phyloP scores from a whole-genome alignment of 2,329 filamentous ascomycete species.

The Falciphora oryzae region DNA sequence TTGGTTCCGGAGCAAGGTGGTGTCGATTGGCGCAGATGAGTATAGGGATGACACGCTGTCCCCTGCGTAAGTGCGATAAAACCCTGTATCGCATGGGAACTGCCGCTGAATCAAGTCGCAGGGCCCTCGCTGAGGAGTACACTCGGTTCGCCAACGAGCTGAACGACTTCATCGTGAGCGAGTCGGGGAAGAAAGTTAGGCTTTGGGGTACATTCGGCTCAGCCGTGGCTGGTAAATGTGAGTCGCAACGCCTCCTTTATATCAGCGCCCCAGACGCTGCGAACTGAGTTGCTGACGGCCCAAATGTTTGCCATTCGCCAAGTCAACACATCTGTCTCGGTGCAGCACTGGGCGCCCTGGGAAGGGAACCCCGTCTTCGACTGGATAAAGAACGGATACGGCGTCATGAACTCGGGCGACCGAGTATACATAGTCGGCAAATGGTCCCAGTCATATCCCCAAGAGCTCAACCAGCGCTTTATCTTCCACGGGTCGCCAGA shows the following conservation, averaged over 20 bases:
- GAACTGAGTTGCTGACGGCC: conserved; percentile 10
- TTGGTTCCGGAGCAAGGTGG: conserved; percentile 50
- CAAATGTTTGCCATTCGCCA: conserved; percentile 19
- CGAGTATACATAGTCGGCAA: conserved; percentile 46
- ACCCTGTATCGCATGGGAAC: not conserved
- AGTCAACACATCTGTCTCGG: conserved; percentile 38
- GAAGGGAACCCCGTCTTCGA: conserved; percentile 43
- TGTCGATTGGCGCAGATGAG: conserved; percentile 52
- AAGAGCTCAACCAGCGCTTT: conserved; percentile 36
- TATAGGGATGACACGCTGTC: conserved; percentile 28
- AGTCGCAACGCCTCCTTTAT: not conserved
- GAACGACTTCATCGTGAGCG: conserved; percentile 35
- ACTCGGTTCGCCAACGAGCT: conserved; percentile 48
- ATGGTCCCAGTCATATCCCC: conserved; percentile 36
- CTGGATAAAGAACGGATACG: conserved; percentile 39
- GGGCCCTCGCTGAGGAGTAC: conserved; percentile 39
- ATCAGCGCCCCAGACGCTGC: too few species aligned
- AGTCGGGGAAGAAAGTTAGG: conserved; percentile 37
- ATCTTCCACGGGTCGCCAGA: conserved; percentile 39
- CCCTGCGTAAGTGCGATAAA: conserved; percentile 1
- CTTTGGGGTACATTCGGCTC: conserved; percentile 54
- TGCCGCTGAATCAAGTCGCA: conserved; percentile 10
- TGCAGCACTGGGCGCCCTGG: conserved; percentile 52
- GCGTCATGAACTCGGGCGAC: conserved; percentile 48
- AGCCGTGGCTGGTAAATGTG: conserved; percentile 17